These are phyloP conservation scores for Avena atlantica DNA, from an alignment of 176 grass and related monocot species.

Conservation along the genomic window DNA sequence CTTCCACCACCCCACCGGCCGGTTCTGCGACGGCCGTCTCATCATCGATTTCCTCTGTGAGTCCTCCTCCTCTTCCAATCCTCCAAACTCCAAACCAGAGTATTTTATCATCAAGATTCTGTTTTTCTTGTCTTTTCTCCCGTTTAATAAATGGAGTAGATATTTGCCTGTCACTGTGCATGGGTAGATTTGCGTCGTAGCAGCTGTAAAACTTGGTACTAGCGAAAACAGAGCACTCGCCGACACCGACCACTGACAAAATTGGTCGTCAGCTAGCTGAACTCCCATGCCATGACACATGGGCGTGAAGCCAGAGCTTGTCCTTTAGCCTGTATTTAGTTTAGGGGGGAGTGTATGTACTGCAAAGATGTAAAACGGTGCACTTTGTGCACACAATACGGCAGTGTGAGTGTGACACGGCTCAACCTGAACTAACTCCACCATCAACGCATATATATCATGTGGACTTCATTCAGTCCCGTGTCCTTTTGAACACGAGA, in stretches of 20 bases:
- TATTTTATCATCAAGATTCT: neutral
- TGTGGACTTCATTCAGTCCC: constrained; percentile 32
- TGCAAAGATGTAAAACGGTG: neutral
- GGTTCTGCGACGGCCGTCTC: constrained; percentile 88
- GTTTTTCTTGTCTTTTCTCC: neutral
- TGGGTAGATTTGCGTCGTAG: neutral
- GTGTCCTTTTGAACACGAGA: constrained; percentile 20
- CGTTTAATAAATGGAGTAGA: neutral
- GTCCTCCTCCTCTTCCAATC: neutral
- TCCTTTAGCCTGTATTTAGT: neutral
- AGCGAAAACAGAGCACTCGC: neutral
- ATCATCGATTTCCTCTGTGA: constrained; percentile 92
- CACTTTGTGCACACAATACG: too few relatives aligned
- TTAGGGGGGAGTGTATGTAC: neutral
- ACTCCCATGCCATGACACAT: neutral
- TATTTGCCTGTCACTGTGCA: neutral
- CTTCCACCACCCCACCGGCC: constrained; percentile 74
- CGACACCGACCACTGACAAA: neutral
- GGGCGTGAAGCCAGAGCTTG: neutral
- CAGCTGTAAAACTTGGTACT: neutral
- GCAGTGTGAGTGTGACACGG: neutral
- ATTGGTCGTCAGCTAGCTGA: neutral
- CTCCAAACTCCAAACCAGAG: neutral
- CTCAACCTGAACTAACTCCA: neutral
- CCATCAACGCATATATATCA: neutral